Percentiles rank a stretch among this genome's conserved stretches.
phyloP scores from a whole-genome alignment of 1,139 yeast species.

The Lodderomyces metapsilosis region DNA sequence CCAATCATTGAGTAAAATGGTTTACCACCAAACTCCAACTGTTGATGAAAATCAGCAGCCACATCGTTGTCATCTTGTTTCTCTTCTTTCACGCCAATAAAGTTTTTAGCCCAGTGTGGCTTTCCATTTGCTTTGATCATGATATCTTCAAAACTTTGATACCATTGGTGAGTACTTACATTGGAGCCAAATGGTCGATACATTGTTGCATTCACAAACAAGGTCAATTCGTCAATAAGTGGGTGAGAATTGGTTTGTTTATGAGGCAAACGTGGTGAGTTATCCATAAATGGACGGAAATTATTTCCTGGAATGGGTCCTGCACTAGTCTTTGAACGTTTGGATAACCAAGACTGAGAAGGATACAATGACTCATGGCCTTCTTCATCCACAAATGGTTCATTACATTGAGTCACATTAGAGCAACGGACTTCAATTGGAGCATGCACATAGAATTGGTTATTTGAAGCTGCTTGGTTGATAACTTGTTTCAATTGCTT shows the following conservation, averaged over 20 bases:
- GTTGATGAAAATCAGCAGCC: conserved; percentile 37
- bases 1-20: conserved; percentile 80
- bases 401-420: conserved; percentile 62
- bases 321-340: conserved; percentile 34
- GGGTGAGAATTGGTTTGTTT: conserved; percentile 44
- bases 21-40: conserved; percentile 42
- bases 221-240: conserved; percentile 76
- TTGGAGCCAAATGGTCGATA: conserved; percentile 84
- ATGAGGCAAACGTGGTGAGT: conserved; percentile 65
- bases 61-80: conserved; percentile 21
- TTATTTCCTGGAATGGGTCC: conserved; percentile 88
- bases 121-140: conserved; percentile 80
- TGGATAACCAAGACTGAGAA: conserved; percentile 39
- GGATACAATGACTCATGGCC: conserved; percentile 49
- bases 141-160: conserved; percentile 73
- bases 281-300: conserved; percentile 76
- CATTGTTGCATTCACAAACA: conserved; percentile 92
- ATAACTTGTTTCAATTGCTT: conserved; percentile 63
- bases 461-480: conserved; percentile 54
- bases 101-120: conserved; percentile 99
- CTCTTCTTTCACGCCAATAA: conserved; percentile 57
- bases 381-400: conserved; percentile 41
- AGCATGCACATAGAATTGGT: conserved; percentile 82
- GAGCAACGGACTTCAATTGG: conserved; percentile 95
- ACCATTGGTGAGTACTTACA: conserved; percentile 81